Conservation (phyloP, 1,139 yeast genomes). For the Diutina catenulata region DNA sequence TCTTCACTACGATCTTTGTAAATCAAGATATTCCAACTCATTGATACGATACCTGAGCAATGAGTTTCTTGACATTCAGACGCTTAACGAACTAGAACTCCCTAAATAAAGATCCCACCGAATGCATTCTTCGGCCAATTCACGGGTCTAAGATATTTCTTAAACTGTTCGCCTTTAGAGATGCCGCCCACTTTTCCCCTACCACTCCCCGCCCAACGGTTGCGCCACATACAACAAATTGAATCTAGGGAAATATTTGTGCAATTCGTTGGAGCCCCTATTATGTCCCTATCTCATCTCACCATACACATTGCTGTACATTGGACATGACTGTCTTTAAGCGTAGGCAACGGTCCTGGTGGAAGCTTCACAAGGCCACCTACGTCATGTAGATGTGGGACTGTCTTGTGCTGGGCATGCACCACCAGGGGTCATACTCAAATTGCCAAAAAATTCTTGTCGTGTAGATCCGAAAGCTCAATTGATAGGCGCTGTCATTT, state of each 20-base stretch:
- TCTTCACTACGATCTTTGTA: neutral
- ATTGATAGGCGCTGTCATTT: too few species aligned
- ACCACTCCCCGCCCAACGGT: neutral
- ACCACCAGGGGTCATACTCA: too few species aligned
- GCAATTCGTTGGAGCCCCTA: conserved; percentile 1
- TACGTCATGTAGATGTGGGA: too few species aligned
- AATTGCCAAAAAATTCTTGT: too few species aligned
- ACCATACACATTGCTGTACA: neutral
- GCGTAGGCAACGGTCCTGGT: too few species aligned
- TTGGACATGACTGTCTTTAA: conserved; percentile 1
- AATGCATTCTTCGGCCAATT: conserved; percentile 1
- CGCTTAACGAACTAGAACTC: neutral
- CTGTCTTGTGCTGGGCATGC: too few species aligned
- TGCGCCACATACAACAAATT: neutral
- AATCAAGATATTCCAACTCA: neutral
- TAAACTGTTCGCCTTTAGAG: neutral
- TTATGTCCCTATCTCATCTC: neutral
- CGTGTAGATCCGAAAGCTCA: too few species aligned
- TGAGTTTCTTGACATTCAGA: neutral
- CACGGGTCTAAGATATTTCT: neutral
- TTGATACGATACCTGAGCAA: neutral
- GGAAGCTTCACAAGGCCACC: neutral
- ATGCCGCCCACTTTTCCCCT: conserved; percentile 4
- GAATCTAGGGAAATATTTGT: neutral
- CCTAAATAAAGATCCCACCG: neutral